Evolutionary conservation across 768 basidiomycete species (phyloP), one percentile per base, ranked within the genome.

Genomic region (Amanita inopinata): DNA sequence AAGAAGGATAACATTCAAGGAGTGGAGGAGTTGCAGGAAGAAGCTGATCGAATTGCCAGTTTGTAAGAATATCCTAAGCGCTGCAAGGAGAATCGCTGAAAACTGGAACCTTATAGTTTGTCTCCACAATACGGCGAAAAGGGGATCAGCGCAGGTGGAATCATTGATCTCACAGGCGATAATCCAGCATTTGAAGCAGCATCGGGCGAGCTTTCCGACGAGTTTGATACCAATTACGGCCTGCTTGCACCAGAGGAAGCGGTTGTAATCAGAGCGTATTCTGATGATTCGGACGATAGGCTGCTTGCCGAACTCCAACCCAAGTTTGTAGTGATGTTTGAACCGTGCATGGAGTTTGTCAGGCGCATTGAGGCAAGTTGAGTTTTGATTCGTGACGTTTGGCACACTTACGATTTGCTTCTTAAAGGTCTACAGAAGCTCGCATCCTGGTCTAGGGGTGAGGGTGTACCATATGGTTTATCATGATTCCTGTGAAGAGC

Each of bases 391-490:
- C 12, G 12, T 25, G 2, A 15, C 30, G 27, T 17, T 36, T 15
- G 33, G n/a, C 19, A 8, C 19, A 37, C 17, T n/a, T 12, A 10
- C 38, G 33, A 15, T 9, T 11, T 2, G 23, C 32, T 36, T 30
- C 14, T 20, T 37, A 18, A 47, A 92, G 90, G 85, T 90, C 0
- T 97, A 94, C 58, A 79, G 85, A 51, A 84, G 80, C 44, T 77
- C 83, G 2, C 80, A 83, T 61, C 83, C 89, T 0, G 88, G 88
- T 0, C 61, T 94, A 4, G 82, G 73, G 0, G 78, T 98, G 0
- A 70, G 93, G 10, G 84, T 97, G 2, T 98, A 98, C 61, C 92
- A 97, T 57, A 84, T 96, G 84, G 67, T 90, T n/a, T 98, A 98
- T 60, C 73, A 78, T 43, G 78, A 86, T 53, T 93, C 89, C 36